Base-by-base conservation (phyloP, 2,329 filamentous ascomycete genomes). In the Colletotrichum sp. region DNA sequence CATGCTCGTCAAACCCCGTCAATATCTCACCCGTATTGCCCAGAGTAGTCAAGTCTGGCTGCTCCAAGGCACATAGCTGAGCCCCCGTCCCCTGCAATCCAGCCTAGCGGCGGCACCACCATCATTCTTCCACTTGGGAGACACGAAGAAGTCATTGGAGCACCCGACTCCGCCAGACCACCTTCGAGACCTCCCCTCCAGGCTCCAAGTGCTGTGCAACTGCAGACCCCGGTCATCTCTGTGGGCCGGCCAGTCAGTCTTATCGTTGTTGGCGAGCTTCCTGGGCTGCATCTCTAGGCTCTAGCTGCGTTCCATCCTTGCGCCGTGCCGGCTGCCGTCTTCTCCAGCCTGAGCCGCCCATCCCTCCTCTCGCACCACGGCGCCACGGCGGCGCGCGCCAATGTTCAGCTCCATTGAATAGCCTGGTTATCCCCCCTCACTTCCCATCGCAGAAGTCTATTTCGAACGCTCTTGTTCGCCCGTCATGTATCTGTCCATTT, bases 351-450 rank as follows among this genome's bases (percentile, higher is more conserved):
- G 43, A 30, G 21, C 43, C 48, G 36, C 56, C 66, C 58, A 18
- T 73, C 34, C 26, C 67, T 60, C 36, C 28, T 26, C 69, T 62
- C 66, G 38, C 56, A 62, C 32, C 68, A 64, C 56, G 68, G 58
- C 68, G 58, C 58, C 67, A 70, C 66, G 58, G 66, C 56, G 56
- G 26, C 26, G 60, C 48, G 73, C 62, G 43, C 62, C 64, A 58
- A 34, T 8, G 16, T 68, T 75, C 73, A 73, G 64, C 73, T 60
- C 52, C 69, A 68, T 75, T 75, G 73, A 62, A 75, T 75, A 75
- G 73, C 64, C 73, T 75, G 73, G 28, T 65, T 34, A 30, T 65
- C 28, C 70, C 67, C 68, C 73, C 73, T 75, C 70, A 75, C 70
- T 75, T 55, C 36, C n/a, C 24, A 65, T 60, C 55, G n/a, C 13